Evolutionary conservation across 495 filamentous ascomycete genomes (phyloP).

Genomic region (Lichenothelia convexa): DNA sequence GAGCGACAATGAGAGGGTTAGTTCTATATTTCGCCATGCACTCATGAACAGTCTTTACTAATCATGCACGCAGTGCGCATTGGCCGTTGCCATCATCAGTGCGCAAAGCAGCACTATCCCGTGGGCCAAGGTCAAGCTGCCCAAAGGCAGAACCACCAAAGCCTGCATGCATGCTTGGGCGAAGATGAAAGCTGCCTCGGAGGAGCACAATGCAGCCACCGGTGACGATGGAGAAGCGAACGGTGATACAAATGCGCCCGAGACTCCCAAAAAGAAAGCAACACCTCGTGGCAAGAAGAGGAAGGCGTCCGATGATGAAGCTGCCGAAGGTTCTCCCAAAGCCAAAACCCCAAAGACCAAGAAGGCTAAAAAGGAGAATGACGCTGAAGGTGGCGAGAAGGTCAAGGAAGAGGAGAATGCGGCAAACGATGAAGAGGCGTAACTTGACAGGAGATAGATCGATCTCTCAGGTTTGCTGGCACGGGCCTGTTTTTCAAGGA

Average conservation of each 20-base stretch:
- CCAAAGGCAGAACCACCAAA: conserved; percentile 11
- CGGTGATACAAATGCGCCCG: not conserved
- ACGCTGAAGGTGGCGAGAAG: conserved; percentile 2
- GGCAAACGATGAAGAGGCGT: not conserved
- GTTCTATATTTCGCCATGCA: not conserved
- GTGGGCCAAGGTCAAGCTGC: conserved; percentile 10
- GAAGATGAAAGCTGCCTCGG: conserved; percentile 8
- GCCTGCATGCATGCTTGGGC: conserved; percentile 1
- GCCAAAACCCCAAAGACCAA: conserved; percentile 1
- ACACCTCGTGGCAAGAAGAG: no score
- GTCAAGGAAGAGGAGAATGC: conserved; percentile 5
- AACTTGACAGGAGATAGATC: not conserved
- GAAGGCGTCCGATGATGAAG: conserved; percentile 1
- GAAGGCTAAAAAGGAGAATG: conserved; percentile 2
- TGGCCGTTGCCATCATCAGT: no score
- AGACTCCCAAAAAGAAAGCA: not conserved
- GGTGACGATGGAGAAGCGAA: no score
- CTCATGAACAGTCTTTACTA: conserved; percentile 12
- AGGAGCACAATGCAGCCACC: not conserved
- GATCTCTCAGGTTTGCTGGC: not conserved
- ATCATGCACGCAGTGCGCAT: no score
- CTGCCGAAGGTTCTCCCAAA: not conserved
- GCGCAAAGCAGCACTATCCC: conserved; percentile 6
- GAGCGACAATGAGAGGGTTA: conserved; percentile 23
- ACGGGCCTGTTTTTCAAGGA: not conserved